Evolutionary conservation across 805 yeast species (phyloP).

Genomic region (Candida arabinofermentans): DNA sequence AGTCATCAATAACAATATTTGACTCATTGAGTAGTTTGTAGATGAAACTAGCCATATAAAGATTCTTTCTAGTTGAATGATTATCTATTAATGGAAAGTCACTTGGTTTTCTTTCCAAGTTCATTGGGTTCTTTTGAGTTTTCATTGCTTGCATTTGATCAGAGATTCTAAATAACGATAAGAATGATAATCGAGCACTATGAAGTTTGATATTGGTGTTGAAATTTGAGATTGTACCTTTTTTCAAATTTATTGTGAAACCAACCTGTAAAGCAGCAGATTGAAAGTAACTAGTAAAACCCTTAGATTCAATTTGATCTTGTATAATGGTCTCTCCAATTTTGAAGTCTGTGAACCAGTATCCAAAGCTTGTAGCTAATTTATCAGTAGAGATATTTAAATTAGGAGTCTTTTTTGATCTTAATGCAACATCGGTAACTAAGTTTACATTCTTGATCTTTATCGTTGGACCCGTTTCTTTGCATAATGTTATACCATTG

Average conservation of each 20-base stretch:
- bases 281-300: neutral
- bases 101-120: neutral
- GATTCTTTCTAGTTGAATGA: slow-evolving; percentile 3
- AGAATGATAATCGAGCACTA: slow-evolving; percentile 15
- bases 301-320: neutral
- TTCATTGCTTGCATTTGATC: neutral
- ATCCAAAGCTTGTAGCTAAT: neutral
- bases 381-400: neutral
- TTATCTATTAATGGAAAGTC: neutral
- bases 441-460: neutral
- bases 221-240: slow-evolving; percentile 16
- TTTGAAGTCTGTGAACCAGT: slow-evolving; percentile 5
- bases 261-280: slow-evolving; percentile 8
- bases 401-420: slow-evolving; percentile 2
- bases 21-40: slow-evolving; percentile 20
- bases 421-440: slow-evolving; percentile 5
- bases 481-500: slow-evolving; percentile 6
- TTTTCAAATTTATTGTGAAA: slow-evolving; percentile 14
- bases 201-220: slow-evolving; percentile 8
- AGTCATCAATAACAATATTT: slow-evolving; percentile 18
- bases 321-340: slow-evolving; percentile 4
- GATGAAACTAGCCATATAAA: slow-evolving; percentile 15
- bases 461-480: neutral
- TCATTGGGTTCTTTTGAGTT: neutral
- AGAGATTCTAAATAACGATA: slow-evolving; percentile 11